Percentiles rank a stretch among this genome's conserved stretches.
Evolutionary conservation across 768 basidiomycete genomes (phyloP).

Genomic region (Lentinula sp.): DNA sequence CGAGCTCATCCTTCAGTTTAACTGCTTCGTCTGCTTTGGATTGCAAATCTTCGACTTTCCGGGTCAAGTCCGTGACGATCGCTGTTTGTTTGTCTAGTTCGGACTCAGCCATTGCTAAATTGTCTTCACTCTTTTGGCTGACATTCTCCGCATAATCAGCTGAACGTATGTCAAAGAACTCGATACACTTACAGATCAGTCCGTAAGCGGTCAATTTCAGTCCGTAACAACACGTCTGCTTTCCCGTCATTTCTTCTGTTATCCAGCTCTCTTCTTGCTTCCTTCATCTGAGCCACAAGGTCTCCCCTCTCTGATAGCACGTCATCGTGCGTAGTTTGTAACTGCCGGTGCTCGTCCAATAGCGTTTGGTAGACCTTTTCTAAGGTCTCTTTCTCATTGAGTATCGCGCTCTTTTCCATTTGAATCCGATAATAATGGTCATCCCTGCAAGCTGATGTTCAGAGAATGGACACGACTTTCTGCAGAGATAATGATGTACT

Average conservation of each 20-base stretch:
- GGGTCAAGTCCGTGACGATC: slow-evolving; percentile 65
- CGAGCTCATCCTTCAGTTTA: slow-evolving; percentile 86
- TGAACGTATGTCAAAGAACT: background rate
- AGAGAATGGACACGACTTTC: slow-evolving; percentile 4
- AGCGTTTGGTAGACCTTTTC: slow-evolving; percentile 76
- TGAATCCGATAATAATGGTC: slow-evolving; percentile 87
- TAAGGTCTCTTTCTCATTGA: slow-evolving; percentile 81
- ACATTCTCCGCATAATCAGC: slow-evolving; percentile 22
- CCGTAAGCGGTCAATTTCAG: slow-evolving; percentile 77
- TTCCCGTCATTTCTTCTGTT: slow-evolving; percentile 54
- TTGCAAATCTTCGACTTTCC: slow-evolving; percentile 79
- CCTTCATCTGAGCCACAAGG: slow-evolving; percentile 52
- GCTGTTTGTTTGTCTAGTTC: slow-evolving; percentile 77
- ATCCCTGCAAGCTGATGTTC: slow-evolving; percentile 44
- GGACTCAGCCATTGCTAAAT: slow-evolving; percentile 72
- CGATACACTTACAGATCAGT: slow-evolving; percentile 68
- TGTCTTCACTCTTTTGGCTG: slow-evolving; percentile 94
- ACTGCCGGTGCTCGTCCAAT: slow-evolving; percentile 63
- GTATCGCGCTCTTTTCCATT: slow-evolving; percentile 68
- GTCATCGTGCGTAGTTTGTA: slow-evolving; percentile 79
- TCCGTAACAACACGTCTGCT: slow-evolving; percentile 68
- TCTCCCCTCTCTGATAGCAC: slow-evolving; percentile 75
- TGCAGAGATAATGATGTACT: slow-evolving; percentile 43
- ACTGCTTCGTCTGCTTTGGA: slow-evolving; percentile 68
- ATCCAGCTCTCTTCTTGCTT: slow-evolving; percentile 54